Conservation (phyloP, 1,139 yeast species). For the Sugiyamaella xylanicola region DNA sequence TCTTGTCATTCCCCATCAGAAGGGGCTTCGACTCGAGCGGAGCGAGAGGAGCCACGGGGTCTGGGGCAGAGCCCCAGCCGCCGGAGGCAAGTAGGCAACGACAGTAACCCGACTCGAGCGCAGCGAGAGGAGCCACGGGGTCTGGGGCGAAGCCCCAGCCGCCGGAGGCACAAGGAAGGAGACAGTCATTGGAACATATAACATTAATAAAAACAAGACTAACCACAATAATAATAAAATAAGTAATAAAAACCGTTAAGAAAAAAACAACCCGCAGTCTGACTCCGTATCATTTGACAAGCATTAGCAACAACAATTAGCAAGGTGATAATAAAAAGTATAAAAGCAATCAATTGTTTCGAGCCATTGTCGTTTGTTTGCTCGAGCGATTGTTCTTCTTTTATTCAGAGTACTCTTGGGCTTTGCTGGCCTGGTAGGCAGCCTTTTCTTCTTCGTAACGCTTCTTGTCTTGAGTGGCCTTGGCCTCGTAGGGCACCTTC, state of each 20-base stretch:
- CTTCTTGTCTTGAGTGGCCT: constrained; percentile 95
- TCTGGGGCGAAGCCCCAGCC: neutral
- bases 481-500: constrained; percentile 84
- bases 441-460: constrained; percentile 97
- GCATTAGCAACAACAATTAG: constrained; percentile 1
- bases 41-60: too few species aligned
- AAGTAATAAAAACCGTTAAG: constrained; percentile 7
- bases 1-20: too few species aligned
- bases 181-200: neutral
- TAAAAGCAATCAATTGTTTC: neutral
- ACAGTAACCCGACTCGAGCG: neutral
- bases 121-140: neutral
- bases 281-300: constrained; percentile 3
- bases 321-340: neutral
- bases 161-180: constrained; percentile 1
- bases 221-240: constrained; percentile 16
- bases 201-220: constrained; percentile 11
- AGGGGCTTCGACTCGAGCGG: too few species aligned
- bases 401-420: constrained; percentile 35
- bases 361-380: neutral
- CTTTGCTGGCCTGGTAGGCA: constrained; percentile 54
- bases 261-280: neutral
- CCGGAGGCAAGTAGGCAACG: too few species aligned
- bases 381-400: neutral
- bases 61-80: too few species aligned